A percentile compares a stretch with the other conserved stretches of the same genome.
phyloP scores from a whole-genome alignment of 2,329 filamentous ascomycete species.

The Trichoderma asperellum region DNA sequence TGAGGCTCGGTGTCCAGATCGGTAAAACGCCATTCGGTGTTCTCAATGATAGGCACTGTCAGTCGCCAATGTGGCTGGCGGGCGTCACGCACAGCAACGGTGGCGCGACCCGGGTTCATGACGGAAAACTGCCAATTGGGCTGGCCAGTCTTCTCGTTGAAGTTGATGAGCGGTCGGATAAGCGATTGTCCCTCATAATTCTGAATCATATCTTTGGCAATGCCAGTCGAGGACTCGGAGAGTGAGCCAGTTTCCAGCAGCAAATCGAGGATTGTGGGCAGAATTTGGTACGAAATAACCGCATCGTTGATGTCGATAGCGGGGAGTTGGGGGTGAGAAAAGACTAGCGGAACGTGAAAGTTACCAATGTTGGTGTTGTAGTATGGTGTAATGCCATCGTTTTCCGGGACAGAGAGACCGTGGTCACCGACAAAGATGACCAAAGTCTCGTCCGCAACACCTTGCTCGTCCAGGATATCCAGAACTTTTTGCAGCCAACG shows the following conservation, averaged over 20 bases:
- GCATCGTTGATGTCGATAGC: slow-evolving; percentile 40
- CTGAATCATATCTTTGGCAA: slow-evolving; percentile 32
- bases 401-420: slow-evolving; percentile 41
- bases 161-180: slow-evolving; percentile 32
- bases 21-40: slow-evolving; percentile 38
- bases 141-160: slow-evolving; percentile 26
- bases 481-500: slow-evolving; percentile 40
- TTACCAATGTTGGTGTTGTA: slow-evolving; percentile 42
- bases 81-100: slow-evolving; percentile 35
- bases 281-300: slow-evolving; percentile 40
- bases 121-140: slow-evolving; percentile 37
- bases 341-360: slow-evolving; percentile 41
- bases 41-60: slow-evolving; percentile 35
- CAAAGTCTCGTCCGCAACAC: slow-evolving; percentile 40
- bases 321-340: slow-evolving; percentile 41
- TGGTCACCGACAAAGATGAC: slow-evolving; percentile 41
- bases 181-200: slow-evolving; percentile 38
- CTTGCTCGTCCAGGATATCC: slow-evolving; percentile 38
- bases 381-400: slow-evolving; percentile 39
- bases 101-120: slow-evolving; percentile 37
- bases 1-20: slow-evolving; percentile 32
- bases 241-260: slow-evolving; percentile 41
- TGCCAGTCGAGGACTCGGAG: slow-evolving; percentile 26
- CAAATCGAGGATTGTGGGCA: slow-evolving; percentile 42
- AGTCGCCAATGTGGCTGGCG: slow-evolving; percentile 34